A percentile compares a stretch with the other conserved stretches of the same genome.
Evolutionary conservation across 805 yeast genomes (phyloP).

Genomic region (Jamesozyma rosinii): DNA sequence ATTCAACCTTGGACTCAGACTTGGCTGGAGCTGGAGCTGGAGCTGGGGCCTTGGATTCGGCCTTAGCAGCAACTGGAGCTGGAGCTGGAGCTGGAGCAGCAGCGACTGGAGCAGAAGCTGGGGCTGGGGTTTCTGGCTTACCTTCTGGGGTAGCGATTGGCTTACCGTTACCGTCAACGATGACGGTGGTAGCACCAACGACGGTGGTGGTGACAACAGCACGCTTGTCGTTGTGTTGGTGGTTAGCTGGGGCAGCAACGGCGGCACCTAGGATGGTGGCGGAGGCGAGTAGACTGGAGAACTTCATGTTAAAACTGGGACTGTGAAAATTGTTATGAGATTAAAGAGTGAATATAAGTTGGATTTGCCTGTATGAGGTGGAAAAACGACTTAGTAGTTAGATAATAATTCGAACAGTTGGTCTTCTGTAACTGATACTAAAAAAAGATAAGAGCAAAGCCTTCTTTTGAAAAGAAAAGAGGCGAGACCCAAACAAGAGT

Average conservation of each 20-base stretch:
- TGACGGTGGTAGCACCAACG: constrained; percentile 35
- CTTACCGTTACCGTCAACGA: constrained; percentile 14
- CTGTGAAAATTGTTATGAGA: not conserved
- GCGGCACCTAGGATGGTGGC: constrained; percentile 43
- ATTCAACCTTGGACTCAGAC: constrained; percentile 19
- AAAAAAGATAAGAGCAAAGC: not conserved
- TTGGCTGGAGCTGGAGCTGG: constrained; percentile 24
- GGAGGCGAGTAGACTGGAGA: constrained; percentile 38
- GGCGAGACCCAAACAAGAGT: no score
- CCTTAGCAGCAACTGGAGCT: constrained; percentile 23
- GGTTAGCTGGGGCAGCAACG: constrained; percentile 56
- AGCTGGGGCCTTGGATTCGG: constrained; percentile 13
- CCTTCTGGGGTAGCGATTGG: constrained; percentile 13
- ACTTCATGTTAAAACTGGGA: constrained; percentile 43
- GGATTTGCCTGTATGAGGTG: not conserved
- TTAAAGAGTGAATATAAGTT: not conserved
- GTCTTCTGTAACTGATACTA: not conserved
- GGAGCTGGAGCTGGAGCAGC: constrained; percentile 17
- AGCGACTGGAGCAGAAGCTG: constrained; percentile 11
- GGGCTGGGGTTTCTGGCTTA: constrained; percentile 11
- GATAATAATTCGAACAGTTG: not conserved
- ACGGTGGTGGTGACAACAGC: constrained; percentile 45
- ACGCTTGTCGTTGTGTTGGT: constrained; percentile 43
- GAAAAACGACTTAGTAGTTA: constrained; percentile 11
- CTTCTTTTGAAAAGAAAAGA: not conserved